Evolutionary conservation across 345 rosid genomes (phyloP), one percentile per base, ranked within the genome.

Genomic region (Pelargonium nanum): DNA sequence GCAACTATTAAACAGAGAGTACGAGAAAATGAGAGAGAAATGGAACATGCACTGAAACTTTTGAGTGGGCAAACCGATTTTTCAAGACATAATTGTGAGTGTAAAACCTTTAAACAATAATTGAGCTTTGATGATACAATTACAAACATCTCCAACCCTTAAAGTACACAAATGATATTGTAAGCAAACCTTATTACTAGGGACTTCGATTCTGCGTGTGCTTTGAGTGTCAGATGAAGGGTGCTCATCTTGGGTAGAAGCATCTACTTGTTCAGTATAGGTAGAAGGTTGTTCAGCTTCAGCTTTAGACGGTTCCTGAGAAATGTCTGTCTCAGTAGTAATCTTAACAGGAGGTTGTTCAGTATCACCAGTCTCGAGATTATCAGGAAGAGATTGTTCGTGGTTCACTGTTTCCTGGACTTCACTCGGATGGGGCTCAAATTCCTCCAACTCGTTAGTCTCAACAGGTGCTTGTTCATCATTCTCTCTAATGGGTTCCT

Each of bases 141-240:
- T 25, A 24, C 19, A 15, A 53, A 1, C 12, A 53, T n/a, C 55
- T 25, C 26, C 19, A 25, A 17, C 34, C 10, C 24, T 20, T 56
- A 56, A 24, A 24, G 30, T 1, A 34, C 26, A 28, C 19, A 59
- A 22, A n/a, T 1, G 32, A 22, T 19, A 50, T 58, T 26, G 55
- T 25, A 20, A 59, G 5, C 70, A 20, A 56, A 85, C 97, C 90
- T 88, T 91, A 53, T 89, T 81, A 63, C 88, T 91, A 3, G 98
- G 98, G 67, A 92, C 93, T 56, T 89, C 87, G 23, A 88, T 80
- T 73, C 64, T 78, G 9, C 85, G 87, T 19, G 71, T 69, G 54
- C 79, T 70, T 55, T 74, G 75, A 5, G 63, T 53, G 12, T 83
- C 84, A 25, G 68, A 30, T 15, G 26, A 16, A 55, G 69, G 54